These are phyloP conservation scores for Cymbomonas tetramitiformis DNA, from an alignment of 139 green algal species.

Conservation along the genomic window DNA sequence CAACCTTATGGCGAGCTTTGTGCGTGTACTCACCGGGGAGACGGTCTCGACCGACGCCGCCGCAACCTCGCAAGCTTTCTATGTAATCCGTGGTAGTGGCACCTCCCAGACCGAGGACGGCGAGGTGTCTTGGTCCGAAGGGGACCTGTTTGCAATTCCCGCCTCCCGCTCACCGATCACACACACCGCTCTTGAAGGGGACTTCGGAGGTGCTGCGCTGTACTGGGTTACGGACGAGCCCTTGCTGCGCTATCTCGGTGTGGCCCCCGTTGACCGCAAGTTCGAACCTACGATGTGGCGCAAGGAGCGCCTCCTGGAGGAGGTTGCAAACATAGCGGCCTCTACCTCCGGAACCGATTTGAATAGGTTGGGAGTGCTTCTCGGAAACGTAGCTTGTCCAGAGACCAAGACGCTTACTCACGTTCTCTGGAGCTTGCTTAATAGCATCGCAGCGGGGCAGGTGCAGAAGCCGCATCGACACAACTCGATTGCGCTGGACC, in stretches of 20 bases:
- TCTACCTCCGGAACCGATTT: not conserved
- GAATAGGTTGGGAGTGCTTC: constrained; percentile 22
- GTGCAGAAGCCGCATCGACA: constrained; percentile 27
- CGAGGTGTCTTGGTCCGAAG: constrained; percentile 7
- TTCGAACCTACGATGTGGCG: constrained; percentile 25
- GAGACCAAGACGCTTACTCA: constrained; percentile 35
- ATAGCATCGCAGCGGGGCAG: constrained; percentile 15
- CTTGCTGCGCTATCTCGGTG: constrained; percentile 26
- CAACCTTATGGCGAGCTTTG: constrained; percentile 26
- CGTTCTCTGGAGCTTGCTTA: constrained; percentile 27
- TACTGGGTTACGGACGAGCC: constrained; percentile 32
- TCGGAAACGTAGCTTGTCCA: constrained; percentile 14
- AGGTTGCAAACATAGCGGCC: constrained; percentile 10
- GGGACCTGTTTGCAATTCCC: constrained; percentile 30
- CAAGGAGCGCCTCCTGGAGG: constrained; percentile 3
- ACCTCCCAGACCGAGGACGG: constrained; percentile 3
- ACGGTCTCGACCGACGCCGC: constrained; percentile 7
- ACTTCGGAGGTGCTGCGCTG: constrained; percentile 17
- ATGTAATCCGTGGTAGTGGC: constrained; percentile 21
- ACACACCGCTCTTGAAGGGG: constrained; percentile 2
- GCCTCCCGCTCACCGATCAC: not conserved
- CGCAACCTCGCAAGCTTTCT: constrained; percentile 30
- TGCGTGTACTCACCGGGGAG: constrained; percentile 19
- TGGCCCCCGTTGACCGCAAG: constrained; percentile 4
- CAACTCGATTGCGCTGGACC: constrained; percentile 26